These are phyloP conservation scores for Mortierella sp. DNA, from an alignment of 371 early-diverging fungal species.

Conservation along the genomic window DNA sequence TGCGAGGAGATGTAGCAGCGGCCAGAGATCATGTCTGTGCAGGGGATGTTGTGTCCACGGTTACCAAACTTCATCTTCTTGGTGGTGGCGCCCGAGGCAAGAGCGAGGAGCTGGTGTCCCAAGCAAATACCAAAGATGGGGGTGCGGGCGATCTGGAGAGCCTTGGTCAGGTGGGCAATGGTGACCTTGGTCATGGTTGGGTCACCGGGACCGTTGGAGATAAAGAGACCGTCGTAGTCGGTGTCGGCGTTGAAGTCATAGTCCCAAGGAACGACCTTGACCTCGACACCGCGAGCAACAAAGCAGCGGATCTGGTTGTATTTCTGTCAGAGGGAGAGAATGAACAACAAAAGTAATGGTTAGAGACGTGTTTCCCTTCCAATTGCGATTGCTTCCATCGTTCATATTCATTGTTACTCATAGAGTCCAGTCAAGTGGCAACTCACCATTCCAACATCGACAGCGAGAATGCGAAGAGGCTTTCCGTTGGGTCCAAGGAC, in stretches of 20 bases:
- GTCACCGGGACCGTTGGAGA: constrained; percentile 98
- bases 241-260: constrained; percentile 86
- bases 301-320: constrained; percentile 98
- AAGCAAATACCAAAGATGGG: constrained; percentile 99
- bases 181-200: constrained; percentile 86
- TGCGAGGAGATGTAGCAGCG: constrained; percentile 98
- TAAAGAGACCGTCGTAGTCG: constrained; percentile 93
- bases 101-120: constrained; percentile 95
- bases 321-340: constrained; percentile 63
- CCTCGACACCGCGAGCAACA: constrained; percentile 91
- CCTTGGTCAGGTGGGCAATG: constrained; percentile 76
- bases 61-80: constrained; percentile 98
- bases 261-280: constrained; percentile 96
- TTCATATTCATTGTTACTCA: no score
- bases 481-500: constrained; percentile 81
- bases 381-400: background rate
- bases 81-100: constrained; percentile 94
- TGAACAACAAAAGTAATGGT: background rate
- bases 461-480: constrained; percentile 86
- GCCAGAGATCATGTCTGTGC: constrained; percentile 93
- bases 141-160: constrained; percentile 77
- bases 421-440: no score
- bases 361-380: background rate
- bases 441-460: constrained; percentile 94
- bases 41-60: constrained; percentile 99